Evolutionary conservation across 192 early-diverging fungal species (phyloP).

Genomic region (Entophlyctis luteolus): DNA sequence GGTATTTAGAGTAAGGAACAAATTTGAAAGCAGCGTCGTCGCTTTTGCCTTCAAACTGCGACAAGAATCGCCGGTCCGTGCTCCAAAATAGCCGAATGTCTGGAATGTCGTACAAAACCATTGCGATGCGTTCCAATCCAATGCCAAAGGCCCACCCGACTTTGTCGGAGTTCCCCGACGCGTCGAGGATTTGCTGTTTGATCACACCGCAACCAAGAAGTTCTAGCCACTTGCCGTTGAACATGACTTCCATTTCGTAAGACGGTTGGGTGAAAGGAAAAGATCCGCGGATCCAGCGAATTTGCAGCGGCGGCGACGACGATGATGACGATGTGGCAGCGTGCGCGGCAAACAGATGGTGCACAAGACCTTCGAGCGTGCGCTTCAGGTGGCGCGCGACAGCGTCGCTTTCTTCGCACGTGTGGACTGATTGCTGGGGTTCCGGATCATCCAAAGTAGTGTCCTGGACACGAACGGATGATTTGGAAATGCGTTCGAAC

Average conservation of each 20-base stretch:
- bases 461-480: too few species aligned
- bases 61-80: slow-evolving; percentile 76
- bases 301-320: slow-evolving; percentile 55
- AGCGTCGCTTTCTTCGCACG: slow-evolving; percentile 49
- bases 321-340: too few species aligned
- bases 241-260: slow-evolving; percentile 95
- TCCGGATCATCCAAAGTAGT: slow-evolving; percentile 67
- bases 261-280: slow-evolving; percentile 96
- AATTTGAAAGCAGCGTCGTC: slow-evolving; percentile 71
- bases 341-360: slow-evolving; percentile 65
- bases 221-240: slow-evolving; percentile 91
- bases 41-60: slow-evolving; percentile 68
- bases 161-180: slow-evolving; percentile 61
- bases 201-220: slow-evolving; percentile 91
- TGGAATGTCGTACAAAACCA: slow-evolving; percentile 91
- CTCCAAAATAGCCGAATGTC: slow-evolving; percentile 98
- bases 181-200: slow-evolving; percentile 75
- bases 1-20: slow-evolving; percentile 82
- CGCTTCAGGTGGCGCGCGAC: slow-evolving; percentile 70
- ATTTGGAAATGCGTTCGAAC: too few species aligned
- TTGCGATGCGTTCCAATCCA: slow-evolving; percentile 90
- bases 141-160: slow-evolving; percentile 99
- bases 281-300: slow-evolving; percentile 90
- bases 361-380: slow-evolving; percentile 79
- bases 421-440: slow-evolving; percentile 64